Base-by-base conservation (phyloP, 352 stramenopile species). In the Phytopythium ostracodes region DNA sequence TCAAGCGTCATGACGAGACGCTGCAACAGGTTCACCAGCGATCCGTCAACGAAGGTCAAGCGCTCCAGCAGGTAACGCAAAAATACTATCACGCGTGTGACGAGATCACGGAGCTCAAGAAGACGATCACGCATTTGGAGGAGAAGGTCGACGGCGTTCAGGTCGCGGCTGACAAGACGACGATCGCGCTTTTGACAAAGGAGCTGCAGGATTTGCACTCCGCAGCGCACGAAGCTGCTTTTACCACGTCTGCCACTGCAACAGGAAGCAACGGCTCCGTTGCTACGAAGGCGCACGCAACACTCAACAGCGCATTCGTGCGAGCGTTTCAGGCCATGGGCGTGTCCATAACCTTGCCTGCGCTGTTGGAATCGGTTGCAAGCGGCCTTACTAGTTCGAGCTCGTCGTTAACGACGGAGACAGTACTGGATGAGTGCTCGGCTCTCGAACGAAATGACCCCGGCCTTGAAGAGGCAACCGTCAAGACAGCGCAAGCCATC, bases 1-100 rank as follows among this genome's bases (percentile, higher is more conserved):
- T 92, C 36, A 81, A 85, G 59, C 74, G 79, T n/a, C 83, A 92
- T 49, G 83, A 92, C 42, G 83, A 92, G 18, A 89, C 72, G 20
- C 60, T 91, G n/a, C 76, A 73, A n/a, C 77, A 77, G 20, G 71
- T 81, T 12, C 75, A 87, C 43, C 75, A 87, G 35, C 77, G 73
- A 2, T 84, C 73, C 2, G 65, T 80, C 20, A 77, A 86, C 57
- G 84, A 91, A 42, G 69, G 68, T 15, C 67, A 72, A 20, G 72
- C 71, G 2, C 49, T 89, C 0, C 65, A 84, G 52, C 76, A 86
- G 43, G 70, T 89, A 25, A 79, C 74, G 24, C 73, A 68, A 43
- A 79, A 85, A 49, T 92, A 89, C 60, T 76, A 86, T 43, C 79
- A 86, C 47, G 79, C 79, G 4, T 86, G 77, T 57, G 84, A 92